Conservation (phyloP, 1,139 yeast genomes). For the Casaregolazyma lundiana region DNA sequence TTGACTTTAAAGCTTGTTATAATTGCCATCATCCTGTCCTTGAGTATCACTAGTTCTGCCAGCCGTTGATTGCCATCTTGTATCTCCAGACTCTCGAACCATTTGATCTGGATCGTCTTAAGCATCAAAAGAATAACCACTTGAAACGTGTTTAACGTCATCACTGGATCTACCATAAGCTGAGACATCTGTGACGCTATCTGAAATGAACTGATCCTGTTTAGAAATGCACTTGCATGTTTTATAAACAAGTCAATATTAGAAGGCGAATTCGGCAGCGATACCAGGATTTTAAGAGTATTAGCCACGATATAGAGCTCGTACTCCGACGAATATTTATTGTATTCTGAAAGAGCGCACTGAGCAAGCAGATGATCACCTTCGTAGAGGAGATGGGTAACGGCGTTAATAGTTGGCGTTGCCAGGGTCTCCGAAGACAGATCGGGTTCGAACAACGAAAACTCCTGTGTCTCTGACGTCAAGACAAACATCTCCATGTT, state of each 20-base stretch:
- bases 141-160: slow-evolving; percentile 4
- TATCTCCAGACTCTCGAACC: neutral
- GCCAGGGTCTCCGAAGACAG: neutral
- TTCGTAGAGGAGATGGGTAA: neutral
- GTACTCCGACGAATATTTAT: neutral
- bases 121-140: slow-evolving; percentile 2
- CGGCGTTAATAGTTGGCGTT: neutral
- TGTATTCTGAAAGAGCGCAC: neutral
- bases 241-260: slow-evolving; percentile 2
- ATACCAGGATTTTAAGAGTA: slow-evolving; percentile 5
- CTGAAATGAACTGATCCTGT: neutral
- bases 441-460: neutral
- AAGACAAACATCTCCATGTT: slow-evolving; percentile 4
- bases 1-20: neutral
- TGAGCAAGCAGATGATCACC: neutral
- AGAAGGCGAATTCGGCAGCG: neutral
- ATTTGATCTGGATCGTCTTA: slow-evolving; percentile 5
- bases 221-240: neutral
- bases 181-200: neutral
- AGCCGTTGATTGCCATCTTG: neutral
- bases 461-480: neutral
- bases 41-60: neutral
- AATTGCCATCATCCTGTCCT: too few species aligned
- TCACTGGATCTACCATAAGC: slow-evolving; percentile 2
- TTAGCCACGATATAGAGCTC: neutral